Evolutionary conservation across 2,329 filamentous ascomycete genomes (phyloP).

Genomic region (Diplodia mutila): DNA sequence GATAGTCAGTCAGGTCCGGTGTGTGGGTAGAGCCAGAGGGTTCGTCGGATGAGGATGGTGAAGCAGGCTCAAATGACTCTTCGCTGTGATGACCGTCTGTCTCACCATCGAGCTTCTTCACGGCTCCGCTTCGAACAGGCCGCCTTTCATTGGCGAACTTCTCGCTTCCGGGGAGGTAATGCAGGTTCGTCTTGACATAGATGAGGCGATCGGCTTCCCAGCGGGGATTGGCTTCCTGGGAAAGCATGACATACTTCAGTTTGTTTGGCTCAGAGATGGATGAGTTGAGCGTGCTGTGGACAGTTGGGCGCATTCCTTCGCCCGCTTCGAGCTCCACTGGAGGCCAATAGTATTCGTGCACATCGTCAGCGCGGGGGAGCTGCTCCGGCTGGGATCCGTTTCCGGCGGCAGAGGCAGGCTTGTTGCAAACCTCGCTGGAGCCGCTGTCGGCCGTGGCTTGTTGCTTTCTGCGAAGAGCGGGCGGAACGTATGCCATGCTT

Average conservation of each 20-base stretch:
- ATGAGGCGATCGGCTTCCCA: constrained; percentile 35
- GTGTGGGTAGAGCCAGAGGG: neutral
- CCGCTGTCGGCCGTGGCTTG: neutral
- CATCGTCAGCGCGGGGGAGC: constrained; percentile 8
- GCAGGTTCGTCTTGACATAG: constrained; percentile 37
- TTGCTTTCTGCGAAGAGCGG: constrained; percentile 17
- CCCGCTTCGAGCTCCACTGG: neutral
- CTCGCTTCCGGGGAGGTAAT: constrained; percentile 31
- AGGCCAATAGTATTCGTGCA: constrained; percentile 20
- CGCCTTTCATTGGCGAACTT: neutral
- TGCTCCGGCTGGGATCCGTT: neutral
- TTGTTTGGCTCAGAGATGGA: constrained; percentile 29
- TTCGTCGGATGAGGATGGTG: neutral
- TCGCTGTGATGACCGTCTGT: neutral
- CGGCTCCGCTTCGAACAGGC: neutral
- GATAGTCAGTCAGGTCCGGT: neutral
- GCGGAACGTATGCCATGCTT: constrained; percentile 20
- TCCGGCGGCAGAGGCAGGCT: neutral
- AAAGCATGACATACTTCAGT: constrained; percentile 34
- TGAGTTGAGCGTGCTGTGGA: constrained; percentile 27
- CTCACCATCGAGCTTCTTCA: neutral
- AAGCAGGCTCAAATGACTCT: neutral
- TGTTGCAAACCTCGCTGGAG: neutral
- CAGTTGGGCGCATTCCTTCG: neutral
- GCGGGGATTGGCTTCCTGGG: constrained; percentile 34